Conservation (phyloP, 306 rosid species). For the Clitoria ternatea region DNA sequence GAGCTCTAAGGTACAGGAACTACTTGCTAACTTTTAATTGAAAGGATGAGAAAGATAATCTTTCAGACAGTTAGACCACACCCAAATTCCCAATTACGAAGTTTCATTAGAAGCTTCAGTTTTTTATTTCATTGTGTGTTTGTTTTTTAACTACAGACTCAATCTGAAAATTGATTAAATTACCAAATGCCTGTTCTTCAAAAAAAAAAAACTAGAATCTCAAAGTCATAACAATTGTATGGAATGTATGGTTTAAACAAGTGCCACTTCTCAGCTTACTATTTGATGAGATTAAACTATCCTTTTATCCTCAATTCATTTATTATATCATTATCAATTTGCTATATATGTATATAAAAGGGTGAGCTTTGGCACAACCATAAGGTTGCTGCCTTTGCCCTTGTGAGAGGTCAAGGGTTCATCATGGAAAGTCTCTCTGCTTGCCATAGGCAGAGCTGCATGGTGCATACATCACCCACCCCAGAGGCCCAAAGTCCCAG, state of each 20-base stretch:
- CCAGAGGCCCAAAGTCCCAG: too few species aligned
- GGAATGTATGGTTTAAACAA: neutral
- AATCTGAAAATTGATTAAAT: constrained; percentile 3
- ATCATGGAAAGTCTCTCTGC: neutral
- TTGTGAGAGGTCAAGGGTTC: neutral
- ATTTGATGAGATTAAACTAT: neutral
- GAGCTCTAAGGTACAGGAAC: constrained; percentile 1
- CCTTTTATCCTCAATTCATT: neutral
- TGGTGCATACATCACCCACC: neutral
- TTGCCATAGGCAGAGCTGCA: neutral
- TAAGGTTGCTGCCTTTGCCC: too few species aligned
- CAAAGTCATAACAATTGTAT: neutral
- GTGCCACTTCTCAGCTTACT: neutral
- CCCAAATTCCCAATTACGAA: neutral
- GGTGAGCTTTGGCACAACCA: too few species aligned
- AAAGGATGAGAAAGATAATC: neutral
- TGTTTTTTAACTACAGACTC: neutral
- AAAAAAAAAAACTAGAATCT: neutral
- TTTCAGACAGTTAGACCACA: neutral
- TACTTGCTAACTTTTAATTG: neutral
- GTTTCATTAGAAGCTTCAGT: neutral
- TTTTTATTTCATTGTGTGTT: neutral
- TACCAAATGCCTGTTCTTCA: neutral
- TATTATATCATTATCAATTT: too few species aligned
- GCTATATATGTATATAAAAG: too few species aligned